These are phyloP conservation scores for Coccomyxa subellipsoidea DNA, from an alignment of 163 green algal species.

Conservation along the genomic window DNA sequence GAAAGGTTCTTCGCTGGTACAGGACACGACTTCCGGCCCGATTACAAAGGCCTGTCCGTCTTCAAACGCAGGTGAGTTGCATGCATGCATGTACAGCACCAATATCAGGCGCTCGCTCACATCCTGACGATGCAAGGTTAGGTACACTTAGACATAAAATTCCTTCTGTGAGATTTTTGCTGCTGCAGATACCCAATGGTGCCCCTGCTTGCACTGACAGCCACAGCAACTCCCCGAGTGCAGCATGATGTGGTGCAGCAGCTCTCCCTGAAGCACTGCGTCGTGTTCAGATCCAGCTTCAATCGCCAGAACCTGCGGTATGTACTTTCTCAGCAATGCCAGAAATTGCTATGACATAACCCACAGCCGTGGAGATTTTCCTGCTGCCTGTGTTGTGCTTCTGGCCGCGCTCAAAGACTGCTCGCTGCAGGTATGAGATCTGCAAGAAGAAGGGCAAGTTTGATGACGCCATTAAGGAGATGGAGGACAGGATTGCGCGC, in stretches of 20 bases:
- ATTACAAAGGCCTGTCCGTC: slow-evolving; percentile 69
- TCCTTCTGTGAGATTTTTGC: neutral
- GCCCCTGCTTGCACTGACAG: slow-evolving; percentile 87
- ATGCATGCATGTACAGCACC: neutral
- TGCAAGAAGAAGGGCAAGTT: slow-evolving; percentile 72
- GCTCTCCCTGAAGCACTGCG: slow-evolving; percentile 62
- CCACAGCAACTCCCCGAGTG: slow-evolving; percentile 77
- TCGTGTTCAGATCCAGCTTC: slow-evolving; percentile 84
- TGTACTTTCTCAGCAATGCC: neutral
- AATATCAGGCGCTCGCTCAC: too few species aligned
- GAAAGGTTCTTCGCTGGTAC: neutral
- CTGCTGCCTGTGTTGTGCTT: too few species aligned
- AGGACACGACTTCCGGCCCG: slow-evolving; percentile 81
- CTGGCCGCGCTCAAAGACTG: too few species aligned
- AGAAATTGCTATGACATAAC: too few species aligned
- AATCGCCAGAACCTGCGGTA: slow-evolving; percentile 78
- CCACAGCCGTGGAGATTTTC: too few species aligned
- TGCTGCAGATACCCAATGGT: slow-evolving; percentile 48
- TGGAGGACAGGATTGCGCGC: slow-evolving; percentile 53
- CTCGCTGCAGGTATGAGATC: slow-evolving; percentile 84
- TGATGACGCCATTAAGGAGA: slow-evolving; percentile 52
- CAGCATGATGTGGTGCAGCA: slow-evolving; percentile 80
- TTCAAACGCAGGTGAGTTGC: slow-evolving; percentile 69
- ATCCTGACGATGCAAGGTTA: too few species aligned
- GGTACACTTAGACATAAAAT: too few species aligned